Percentiles rank a stretch among this genome's conserved stretches.
Evolutionary conservation across 495 filamentous ascomycete species (phyloP).

Genomic region (Penicillium angulare): DNA sequence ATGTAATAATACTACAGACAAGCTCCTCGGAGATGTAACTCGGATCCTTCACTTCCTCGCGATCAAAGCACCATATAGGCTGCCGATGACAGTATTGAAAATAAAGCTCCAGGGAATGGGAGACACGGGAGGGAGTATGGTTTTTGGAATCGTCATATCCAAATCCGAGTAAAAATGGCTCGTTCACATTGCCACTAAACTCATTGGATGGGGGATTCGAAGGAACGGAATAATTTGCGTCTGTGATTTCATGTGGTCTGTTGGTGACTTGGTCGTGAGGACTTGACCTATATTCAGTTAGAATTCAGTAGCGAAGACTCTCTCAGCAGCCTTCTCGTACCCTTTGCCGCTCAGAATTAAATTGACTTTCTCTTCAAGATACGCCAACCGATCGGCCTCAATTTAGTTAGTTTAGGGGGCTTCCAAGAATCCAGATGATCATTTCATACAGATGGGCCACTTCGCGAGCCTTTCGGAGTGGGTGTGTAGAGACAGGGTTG

Average conservation of each 20-base stretch:
- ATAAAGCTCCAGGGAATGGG: conserved; percentile 39
- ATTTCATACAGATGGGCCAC: conserved; percentile 34
- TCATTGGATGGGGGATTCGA: conserved; percentile 22
- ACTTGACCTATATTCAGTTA: conserved; percentile 13
- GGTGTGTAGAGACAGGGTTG: conserved; percentile 43
- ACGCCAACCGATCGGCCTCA: conserved; percentile 45
- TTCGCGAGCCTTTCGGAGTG: conserved; percentile 21
- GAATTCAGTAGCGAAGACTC: not conserved
- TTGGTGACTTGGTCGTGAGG: conserved; percentile 18
- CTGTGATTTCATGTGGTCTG: conserved; percentile 13
- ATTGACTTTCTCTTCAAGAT: conserved; percentile 49
- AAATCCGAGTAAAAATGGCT: conserved; percentile 27
- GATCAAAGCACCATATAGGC: conserved; percentile 49
- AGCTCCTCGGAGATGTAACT: conserved; percentile 40
- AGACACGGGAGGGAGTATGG: conserved; percentile 28
- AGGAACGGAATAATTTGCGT: conserved; percentile 15
- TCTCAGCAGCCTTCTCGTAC: conserved; percentile 14
- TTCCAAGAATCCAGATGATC: not conserved
- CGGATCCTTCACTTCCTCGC: conserved; percentile 39
- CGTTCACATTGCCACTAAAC: conserved; percentile 16
- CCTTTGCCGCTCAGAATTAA: conserved; percentile 38
- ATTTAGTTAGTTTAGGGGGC: conserved; percentile 15
- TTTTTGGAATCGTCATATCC: conserved; percentile 30
- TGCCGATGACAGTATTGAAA: conserved; percentile 48
- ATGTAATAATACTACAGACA: conserved; percentile 39